These are phyloP conservation scores for Claviceps pazoutovae DNA, from an alignment of 2,329 filamentous ascomycete genomes.

Conservation along the genomic window DNA sequence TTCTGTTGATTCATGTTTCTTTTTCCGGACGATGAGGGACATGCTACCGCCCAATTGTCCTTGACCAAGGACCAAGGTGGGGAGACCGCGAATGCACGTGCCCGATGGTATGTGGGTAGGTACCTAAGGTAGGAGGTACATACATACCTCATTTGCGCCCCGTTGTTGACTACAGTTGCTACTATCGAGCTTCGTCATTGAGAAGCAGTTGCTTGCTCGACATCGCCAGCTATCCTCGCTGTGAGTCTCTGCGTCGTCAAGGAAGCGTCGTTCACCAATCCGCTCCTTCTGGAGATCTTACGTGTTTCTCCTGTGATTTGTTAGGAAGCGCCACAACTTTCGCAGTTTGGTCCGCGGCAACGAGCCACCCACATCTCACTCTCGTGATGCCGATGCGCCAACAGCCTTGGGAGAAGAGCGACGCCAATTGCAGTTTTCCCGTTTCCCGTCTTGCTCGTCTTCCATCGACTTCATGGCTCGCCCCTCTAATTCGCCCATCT, in stretches of 20 bases:
- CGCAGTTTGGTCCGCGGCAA: neutral
- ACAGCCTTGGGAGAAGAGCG: slow-evolving; percentile 2
- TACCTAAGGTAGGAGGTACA: no score
- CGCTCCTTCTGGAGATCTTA: no score
- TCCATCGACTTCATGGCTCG: slow-evolving; percentile 34
- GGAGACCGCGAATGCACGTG: slow-evolving; percentile 1
- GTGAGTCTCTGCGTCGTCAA: neutral
- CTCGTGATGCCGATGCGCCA: slow-evolving; percentile 7
- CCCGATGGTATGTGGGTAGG: neutral
- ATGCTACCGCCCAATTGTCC: no score
- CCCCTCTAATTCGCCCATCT: slow-evolving; percentile 36
- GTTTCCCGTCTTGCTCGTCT: neutral
- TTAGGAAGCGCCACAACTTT: neutral
- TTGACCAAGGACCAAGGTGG: neutral
- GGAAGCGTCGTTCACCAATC: neutral
- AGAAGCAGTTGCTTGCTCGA: neutral
- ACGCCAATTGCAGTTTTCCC: slow-evolving; percentile 2
- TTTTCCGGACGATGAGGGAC: no score
- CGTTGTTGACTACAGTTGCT: neutral
- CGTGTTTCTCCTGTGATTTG: no score
- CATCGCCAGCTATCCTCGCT: neutral
- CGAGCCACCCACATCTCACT: neutral
- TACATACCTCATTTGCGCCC: no score
- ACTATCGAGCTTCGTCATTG: slow-evolving; percentile 1
- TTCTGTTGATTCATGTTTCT: no score